Evolutionary conservation across 2,329 filamentous ascomycete genomes (phyloP).

Genomic region (Alternaria brassicicola): DNA sequence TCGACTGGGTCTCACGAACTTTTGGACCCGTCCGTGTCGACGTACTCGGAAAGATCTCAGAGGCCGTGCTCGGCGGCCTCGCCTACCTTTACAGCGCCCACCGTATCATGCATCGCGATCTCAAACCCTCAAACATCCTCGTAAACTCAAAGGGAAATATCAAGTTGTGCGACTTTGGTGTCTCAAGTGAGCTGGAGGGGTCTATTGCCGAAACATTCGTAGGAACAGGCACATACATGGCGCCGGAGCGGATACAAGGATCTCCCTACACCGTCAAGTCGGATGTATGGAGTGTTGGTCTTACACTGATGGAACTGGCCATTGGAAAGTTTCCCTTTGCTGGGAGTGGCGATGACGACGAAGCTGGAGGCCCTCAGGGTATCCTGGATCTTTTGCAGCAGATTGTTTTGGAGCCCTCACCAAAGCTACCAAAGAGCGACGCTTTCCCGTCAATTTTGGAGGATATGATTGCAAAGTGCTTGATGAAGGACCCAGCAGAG

Average conservation of each 20-base stretch:
- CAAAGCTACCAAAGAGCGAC: constrained; percentile 92
- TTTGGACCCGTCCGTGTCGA: constrained; percentile 96
- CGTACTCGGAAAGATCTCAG: constrained; percentile 95
- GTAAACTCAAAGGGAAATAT: constrained; percentile 94
- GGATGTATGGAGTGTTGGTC: constrained; percentile 97
- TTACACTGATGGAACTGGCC: constrained; percentile 94
- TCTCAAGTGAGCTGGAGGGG: constrained; percentile 97
- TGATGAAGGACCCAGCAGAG: constrained; percentile 86
- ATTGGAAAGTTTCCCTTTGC: constrained; percentile 97
- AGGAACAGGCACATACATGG: constrained; percentile 99
- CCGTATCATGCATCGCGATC: constrained; percentile 98
- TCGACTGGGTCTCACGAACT: constrained; percentile 91
- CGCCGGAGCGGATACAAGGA: constrained; percentile 95
- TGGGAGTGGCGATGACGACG: constrained; percentile 75
- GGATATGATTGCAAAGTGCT: constrained; percentile 95
- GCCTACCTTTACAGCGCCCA: constrained; percentile 95
- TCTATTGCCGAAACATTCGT: constrained; percentile 98
- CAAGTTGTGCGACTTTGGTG: constrained; percentile 98
- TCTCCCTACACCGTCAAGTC: constrained; percentile 98
- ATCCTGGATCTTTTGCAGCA: constrained; percentile 96
- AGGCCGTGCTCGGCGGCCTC: constrained; percentile 89
- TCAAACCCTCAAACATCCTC: constrained; percentile 97
- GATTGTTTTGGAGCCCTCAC: constrained; percentile 95
- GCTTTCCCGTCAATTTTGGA: constrained; percentile 94
- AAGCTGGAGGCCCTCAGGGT: constrained; percentile 77